A percentile compares a stretch with the other conserved stretches of the same genome.
Evolutionary conservation across 2,329 filamentous ascomycete species (phyloP).

Genomic region (Clonostachys sp.): DNA sequence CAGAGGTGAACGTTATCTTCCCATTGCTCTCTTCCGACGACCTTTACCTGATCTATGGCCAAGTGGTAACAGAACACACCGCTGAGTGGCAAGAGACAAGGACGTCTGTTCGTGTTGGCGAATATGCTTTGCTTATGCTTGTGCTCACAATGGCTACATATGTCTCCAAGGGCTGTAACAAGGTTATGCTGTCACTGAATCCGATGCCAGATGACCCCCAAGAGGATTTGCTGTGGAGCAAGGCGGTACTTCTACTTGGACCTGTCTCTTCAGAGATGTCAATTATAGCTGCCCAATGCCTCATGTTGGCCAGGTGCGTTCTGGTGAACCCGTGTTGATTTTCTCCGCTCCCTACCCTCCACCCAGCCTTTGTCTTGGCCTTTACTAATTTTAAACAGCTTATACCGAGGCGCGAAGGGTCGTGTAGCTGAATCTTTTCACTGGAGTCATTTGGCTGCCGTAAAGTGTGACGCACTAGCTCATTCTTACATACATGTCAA

Average conservation of each 20-base stretch:
- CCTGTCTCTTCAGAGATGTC: slow-evolving; percentile 10
- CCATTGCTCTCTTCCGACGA: slow-evolving; percentile 2
- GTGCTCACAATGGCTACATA: neutral
- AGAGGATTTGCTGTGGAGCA: slow-evolving; percentile 10
- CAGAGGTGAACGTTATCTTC: slow-evolving; percentile 17
- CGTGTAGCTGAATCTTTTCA: slow-evolving; percentile 13
- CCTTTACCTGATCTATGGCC: neutral
- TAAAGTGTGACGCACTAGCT: slow-evolving; percentile 17
- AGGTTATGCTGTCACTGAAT: neutral
- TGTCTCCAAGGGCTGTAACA: neutral
- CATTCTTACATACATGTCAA: slow-evolving; percentile 1
- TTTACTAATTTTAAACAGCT: slow-evolving; percentile 4
- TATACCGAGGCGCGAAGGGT: slow-evolving; percentile 15
- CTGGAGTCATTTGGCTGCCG: slow-evolving; percentile 15
- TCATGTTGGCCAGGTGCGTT: slow-evolving; percentile 18
- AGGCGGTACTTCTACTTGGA: slow-evolving; percentile 14
- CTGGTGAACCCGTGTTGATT: neutral
- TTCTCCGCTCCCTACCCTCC: too few relatives aligned
- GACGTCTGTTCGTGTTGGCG: neutral
- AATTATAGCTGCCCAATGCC: slow-evolving; percentile 14
- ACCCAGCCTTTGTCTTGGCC: too few relatives aligned
- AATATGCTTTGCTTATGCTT: neutral
- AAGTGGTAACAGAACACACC: too few relatives aligned
- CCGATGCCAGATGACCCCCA: too few relatives aligned
- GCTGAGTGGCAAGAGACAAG: too few relatives aligned